These are phyloP conservation scores for Fusarium chuoi DNA, from an alignment of 2,329 filamentous ascomycete species.

Conservation along the genomic window DNA sequence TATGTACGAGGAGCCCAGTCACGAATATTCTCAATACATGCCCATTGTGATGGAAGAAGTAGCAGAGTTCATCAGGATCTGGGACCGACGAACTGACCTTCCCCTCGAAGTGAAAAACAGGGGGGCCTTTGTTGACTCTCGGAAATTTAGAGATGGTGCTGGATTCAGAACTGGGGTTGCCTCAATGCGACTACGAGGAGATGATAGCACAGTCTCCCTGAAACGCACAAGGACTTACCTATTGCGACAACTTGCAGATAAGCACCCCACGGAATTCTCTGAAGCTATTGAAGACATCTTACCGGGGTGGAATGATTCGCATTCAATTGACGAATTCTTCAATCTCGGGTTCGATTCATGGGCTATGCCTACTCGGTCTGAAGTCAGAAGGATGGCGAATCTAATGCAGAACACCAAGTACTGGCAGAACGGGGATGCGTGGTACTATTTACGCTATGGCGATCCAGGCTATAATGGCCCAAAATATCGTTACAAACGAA, in stretches of 20 bases:
- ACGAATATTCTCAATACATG: not conserved
- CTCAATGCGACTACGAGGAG: not conserved
- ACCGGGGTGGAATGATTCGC: not conserved
- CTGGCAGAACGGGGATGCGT: fast-evolving
- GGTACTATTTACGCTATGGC: fast-evolving
- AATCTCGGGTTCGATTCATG: fast-evolving
- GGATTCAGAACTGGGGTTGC: not conserved
- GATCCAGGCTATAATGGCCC: fast-evolving
- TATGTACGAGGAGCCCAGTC: not conserved
- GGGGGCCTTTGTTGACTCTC: fast-evolving
- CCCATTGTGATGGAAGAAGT: not conserved
- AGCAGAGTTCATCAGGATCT: fast-evolving
- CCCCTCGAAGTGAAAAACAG: fast-evolving
- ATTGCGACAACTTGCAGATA: not conserved
- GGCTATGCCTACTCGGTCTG: not conserved
- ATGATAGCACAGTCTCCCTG: not conserved
- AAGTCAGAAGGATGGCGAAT: not conserved
- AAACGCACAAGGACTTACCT: fast-evolving
- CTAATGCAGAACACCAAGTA: fast-evolving
- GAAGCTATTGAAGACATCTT: fast-evolving
- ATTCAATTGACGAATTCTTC: not conserved
- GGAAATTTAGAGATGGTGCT: fast-evolving
- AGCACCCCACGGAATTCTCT: not conserved
- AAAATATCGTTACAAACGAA: not conserved
- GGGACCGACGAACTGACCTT: fast-evolving